Evolutionary conservation across 805 yeast genomes (phyloP), one percentile per base, ranked within the genome.

Genomic region (Candida ficus): DNA sequence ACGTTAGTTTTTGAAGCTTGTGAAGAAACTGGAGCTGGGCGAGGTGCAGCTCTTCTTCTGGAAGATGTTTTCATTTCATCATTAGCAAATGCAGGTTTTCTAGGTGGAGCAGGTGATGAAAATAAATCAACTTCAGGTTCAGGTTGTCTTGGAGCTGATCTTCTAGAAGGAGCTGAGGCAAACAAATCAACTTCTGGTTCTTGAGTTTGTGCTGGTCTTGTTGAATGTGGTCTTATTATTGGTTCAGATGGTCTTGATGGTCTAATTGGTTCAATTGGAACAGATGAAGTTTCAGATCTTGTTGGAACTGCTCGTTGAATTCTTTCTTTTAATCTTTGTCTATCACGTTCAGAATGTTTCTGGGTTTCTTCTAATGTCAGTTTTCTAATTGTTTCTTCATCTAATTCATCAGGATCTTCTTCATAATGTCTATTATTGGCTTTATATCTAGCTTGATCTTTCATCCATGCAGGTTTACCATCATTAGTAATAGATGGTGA

Each of bases 391-490:
- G 45, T 44, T 29, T 50, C 53, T 1, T 37, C 33, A 13, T 70
- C 76, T 12, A 70, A 66, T 38, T 70, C 77, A 2, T 67, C 63
- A 2, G 75, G 75, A 41, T 70, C 75, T 23, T 73, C 71, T 17
- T 64, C 68, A 29, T 52, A 67, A 4, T 69, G 67, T 10, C 18
- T 32, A 14, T 64, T 63, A 41, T 46, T 42, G 7, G 38, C 39
- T 32, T 68, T 73, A 49, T 80, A 71, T 49, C 53, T 64, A 12
- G 62, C 66, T 50, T 75, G 80, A 44, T 76, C 72, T 42, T 65
- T 70, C 89, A 86, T 80, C 95, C 95, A 86, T 2, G 80, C 76
- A 0, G 95, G 95, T 47, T 54, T 57, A 6, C 66, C 69, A 37
- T 66, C 67, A 33, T 44, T 48, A 14, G 52, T 37, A 16, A 49